These are phyloP conservation scores for Cordyceps cateniannulata DNA, from an alignment of 2,329 filamentous ascomycete species.

Conservation along the genomic window DNA sequence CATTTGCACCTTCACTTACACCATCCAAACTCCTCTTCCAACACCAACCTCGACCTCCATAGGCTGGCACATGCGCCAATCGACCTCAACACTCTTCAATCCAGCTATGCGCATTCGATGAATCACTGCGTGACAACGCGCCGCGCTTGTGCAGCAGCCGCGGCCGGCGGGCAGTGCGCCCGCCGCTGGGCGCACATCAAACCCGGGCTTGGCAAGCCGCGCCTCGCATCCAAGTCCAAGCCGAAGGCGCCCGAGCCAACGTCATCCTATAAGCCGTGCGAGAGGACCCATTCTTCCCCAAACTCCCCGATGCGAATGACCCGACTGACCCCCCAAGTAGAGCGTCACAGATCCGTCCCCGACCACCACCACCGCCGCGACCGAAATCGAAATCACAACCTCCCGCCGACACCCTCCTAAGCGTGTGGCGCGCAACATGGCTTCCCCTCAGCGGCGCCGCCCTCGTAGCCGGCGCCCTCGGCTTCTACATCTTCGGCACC, in stretches of 20 bases:
- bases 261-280: constrained; percentile 27
- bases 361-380: neutral
- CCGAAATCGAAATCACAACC: constrained; percentile 16
- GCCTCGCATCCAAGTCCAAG: constrained; percentile 17
- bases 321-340: neutral
- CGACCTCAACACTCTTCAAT: no score
- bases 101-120: constrained; percentile 22
- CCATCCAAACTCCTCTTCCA: neutral
- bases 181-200: constrained; percentile 19
- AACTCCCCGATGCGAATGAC: neutral
- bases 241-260: constrained; percentile 17
- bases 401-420: constrained; percentile 27
- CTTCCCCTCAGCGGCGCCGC: constrained; percentile 41
- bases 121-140: constrained; percentile 21
- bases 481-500: constrained; percentile 40
- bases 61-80: neutral
- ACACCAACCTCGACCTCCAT: neutral
- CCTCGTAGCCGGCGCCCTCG: constrained; percentile 38
- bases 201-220: constrained; percentile 14
- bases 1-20: neutral
- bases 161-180: constrained; percentile 20
- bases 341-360: neutral
- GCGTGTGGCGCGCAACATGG: constrained; percentile 33
- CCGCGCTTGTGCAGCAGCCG: constrained; percentile 21
- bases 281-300: neutral